Evolutionary conservation across 805 yeast genomes (phyloP).

Genomic region (Sporopachydermia lactativora): DNA sequence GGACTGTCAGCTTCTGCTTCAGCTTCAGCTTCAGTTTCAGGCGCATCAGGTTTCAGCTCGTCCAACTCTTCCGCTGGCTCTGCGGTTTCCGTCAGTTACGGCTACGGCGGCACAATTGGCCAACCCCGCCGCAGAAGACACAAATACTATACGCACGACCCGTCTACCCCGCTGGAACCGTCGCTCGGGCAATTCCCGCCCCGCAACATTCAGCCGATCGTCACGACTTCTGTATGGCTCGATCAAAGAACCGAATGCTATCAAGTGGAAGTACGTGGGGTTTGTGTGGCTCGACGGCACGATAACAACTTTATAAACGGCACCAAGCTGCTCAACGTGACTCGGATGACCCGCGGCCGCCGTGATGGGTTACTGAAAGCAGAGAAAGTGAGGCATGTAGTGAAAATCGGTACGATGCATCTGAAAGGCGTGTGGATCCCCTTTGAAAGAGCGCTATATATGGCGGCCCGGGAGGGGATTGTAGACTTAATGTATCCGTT

Average conservation of each 20-base stretch:
- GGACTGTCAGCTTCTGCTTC: no score
- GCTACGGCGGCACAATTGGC: no score
- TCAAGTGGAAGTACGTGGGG: slow-evolving; percentile 73
- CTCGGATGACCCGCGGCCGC: slow-evolving; percentile 78
- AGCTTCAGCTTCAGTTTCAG: no score
- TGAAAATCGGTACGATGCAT: slow-evolving; percentile 79
- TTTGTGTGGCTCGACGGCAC: slow-evolving; percentile 71
- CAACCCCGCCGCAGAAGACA: slow-evolving; percentile 6
- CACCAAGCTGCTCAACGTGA: slow-evolving; percentile 69
- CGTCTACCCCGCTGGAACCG: slow-evolving; percentile 8
- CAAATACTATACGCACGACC: slow-evolving; percentile 4
- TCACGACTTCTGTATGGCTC: slow-evolving; percentile 77
- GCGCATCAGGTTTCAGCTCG: no score
- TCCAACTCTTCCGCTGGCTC: no score
- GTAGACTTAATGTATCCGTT: slow-evolving; percentile 56
- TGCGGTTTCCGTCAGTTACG: no score
- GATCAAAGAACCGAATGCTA: slow-evolving; percentile 73
- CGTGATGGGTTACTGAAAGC: slow-evolving; percentile 78
- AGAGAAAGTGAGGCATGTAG: slow-evolving; percentile 68
- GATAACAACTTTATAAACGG: slow-evolving; percentile 84
- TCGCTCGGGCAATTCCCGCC: not conserved
- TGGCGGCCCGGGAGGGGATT: slow-evolving; percentile 70
- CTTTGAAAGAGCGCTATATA: slow-evolving; percentile 65
- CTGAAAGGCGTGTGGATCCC: slow-evolving; percentile 89
- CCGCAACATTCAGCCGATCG: slow-evolving; percentile 32